Percentiles rank a stretch among this genome's conserved stretches.
These are phyloP conservation scores for Nectriaceae sp. DNA, from an alignment of 2,329 filamentous ascomycete species.

Conservation along the genomic window DNA sequence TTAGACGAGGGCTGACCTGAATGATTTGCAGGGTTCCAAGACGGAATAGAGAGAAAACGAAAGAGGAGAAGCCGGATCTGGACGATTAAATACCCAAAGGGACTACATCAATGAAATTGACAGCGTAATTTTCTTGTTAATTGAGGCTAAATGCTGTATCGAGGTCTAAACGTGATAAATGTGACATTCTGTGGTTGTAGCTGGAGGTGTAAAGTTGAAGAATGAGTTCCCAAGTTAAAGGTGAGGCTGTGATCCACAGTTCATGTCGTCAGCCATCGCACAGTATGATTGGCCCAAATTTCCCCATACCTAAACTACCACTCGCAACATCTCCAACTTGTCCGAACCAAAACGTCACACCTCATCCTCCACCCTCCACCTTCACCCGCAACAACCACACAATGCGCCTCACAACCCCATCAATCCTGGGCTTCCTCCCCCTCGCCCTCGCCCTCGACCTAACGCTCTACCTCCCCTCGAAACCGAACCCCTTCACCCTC, in stretches of 20 bases:
- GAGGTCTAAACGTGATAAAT: neutral
- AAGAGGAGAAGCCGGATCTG: constrained; percentile 4
- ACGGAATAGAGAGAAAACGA: neutral
- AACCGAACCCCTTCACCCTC: constrained; percentile 54
- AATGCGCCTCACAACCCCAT: constrained; percentile 39
- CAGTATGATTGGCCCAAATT: neutral
- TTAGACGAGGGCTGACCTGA: neutral
- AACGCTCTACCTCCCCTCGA: constrained; percentile 49
- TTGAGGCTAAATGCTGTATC: neutral
- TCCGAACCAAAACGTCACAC: neutral
- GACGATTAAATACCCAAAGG: constrained; percentile 12
- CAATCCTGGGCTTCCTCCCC: constrained; percentile 37
- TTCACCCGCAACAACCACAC: constrained; percentile 1
- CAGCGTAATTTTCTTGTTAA: neutral
- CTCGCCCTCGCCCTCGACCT: constrained; percentile 36
- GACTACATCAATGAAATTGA: neutral
- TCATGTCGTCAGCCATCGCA: neutral
- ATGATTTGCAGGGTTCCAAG: neutral
- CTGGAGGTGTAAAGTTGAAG: neutral
- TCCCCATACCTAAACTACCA: neutral
- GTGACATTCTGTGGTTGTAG: neutral
- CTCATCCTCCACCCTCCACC: constrained; percentile 9
- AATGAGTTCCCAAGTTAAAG: too few relatives aligned
- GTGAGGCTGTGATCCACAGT: too few relatives aligned
- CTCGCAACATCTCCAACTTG: neutral